Evolutionary conservation across 2,329 filamentous ascomycete genomes (phyloP), one percentile per base, ranked within the genome.

Genomic region (Ceratocystis diversiconidia): DNA sequence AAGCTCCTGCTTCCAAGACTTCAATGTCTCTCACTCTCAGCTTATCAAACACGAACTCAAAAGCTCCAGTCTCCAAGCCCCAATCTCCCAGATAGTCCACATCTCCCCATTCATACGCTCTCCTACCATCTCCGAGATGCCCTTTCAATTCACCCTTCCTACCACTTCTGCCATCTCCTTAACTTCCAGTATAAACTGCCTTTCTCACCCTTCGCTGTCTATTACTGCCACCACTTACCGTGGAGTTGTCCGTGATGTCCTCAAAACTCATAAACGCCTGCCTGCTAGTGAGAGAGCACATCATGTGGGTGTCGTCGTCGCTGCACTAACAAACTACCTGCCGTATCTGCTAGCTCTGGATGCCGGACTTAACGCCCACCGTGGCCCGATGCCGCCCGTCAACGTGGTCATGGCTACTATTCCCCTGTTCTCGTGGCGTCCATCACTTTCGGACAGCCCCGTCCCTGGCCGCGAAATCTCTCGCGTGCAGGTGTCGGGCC

Each of bases 261-360:
- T 99, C 68, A 97, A 97, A 77, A 85, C 85, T 70, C 86, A 96
- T 79, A 97, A 96, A 75, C 85, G 90, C 63, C 82, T 96, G n/a
- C 81, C 89, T 3, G 80, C 87, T 7, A 73, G 82, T 8, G 85
- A 88, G 28, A 89, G 90, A 74, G 77, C 84, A 5, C 79, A 85
- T 25, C 85, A 90, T 72, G 80, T 99, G 5, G 79, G 84, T 28
- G 82, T 82, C 5, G 79, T 97, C 46, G 79, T 89, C 65, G 80
- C 85, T 43, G 83, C 85, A 48, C 73, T 96, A 10, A 85, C 86
- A 67, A 81, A 82, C 67, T 99, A 97, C 72, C 78, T 96, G 8
- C 90, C 92, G 0, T 95, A 92, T 71, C 81, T 96, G 0, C 79
- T 94, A 57, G 86, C 89, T 10, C 78, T 96, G 28, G 88, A 92